Evolutionary conservation across 2,329 filamentous ascomycete genomes (phyloP), one percentile per base, ranked within the genome.

Genomic region (Chaetomiaceae sp.): DNA sequence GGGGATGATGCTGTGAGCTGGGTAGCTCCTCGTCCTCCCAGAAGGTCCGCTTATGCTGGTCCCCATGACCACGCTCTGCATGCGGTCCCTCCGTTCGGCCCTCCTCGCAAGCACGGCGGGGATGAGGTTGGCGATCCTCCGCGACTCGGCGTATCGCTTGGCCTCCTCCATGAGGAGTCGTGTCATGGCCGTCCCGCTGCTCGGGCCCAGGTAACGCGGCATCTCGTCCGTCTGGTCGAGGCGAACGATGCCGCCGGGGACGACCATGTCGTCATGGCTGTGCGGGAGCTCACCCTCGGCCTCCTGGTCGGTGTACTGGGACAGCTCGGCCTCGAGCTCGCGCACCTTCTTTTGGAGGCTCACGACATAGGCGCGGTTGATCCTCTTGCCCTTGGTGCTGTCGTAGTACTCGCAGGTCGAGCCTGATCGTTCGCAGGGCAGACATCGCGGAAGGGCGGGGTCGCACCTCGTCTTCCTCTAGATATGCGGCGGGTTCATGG

Each of bases 401-500:
- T 99, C 93, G 67, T 87, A 95, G 72, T 97, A 99, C 66, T 96
- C 92, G 78, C 93, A 99, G 54, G 83, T 80, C 25, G 90, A 89
- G 63, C 91, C 91, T 57, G 89, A 91, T 60, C 92, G 82, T 71
- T 96, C 90, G 73, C 93, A 99, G 19, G 92, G 91, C 16, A 89
- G 80, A 69, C 93, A 99, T 64, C 87, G 86, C 35, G 93, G 93
- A 19, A 99, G 80, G 13, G 87, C 88, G 4, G 93, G 88, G 70
- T 97, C 93, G 74, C 93, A 99, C 75, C 90, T 80, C 33, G 92
- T 97, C 76, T 99, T 99, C 63, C 92, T 85, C 91, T 95, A 52
- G 10, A 45, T n/a, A n/a, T n/a, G 27, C n/a, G 8, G 35, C 7
- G 16, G 27, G n/a, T n/a, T 27, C 25, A 27, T 16, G 16, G 39